Evolutionary conservation across 2,329 filamentous ascomycete genomes (phyloP).

Genomic region (Cytospora paraplurivora): DNA sequence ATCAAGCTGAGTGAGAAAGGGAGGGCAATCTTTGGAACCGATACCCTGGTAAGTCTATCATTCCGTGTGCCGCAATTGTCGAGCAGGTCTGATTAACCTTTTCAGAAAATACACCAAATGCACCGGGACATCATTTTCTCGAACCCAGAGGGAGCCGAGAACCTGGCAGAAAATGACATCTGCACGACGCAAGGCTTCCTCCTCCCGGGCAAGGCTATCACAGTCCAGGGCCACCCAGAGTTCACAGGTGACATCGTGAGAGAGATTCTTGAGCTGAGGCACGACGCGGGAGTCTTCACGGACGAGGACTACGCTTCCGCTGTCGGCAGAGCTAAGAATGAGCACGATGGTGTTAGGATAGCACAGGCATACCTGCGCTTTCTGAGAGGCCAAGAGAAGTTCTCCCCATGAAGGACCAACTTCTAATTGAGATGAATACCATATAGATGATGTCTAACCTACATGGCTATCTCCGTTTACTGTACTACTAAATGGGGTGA

Average conservation of each 20-base stretch:
- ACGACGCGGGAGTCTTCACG: constrained; percentile 67
- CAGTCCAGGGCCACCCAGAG: constrained; percentile 86
- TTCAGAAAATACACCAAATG: constrained; percentile 71
- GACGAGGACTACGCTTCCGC: constrained; percentile 71
- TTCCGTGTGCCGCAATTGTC: neutral
- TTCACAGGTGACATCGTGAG: constrained; percentile 72
- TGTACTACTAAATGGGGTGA: no score
- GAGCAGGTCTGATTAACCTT: neutral
- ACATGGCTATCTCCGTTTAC: no score
- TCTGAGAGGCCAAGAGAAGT: constrained; percentile 49
- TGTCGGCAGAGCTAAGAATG: constrained; percentile 62
- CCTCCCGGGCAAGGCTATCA: constrained; percentile 64
- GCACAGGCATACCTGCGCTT: constrained; percentile 77
- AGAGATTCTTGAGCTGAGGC: constrained; percentile 67
- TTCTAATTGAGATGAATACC: neutral
- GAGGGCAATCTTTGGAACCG: constrained; percentile 68
- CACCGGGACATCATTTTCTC: constrained; percentile 75
- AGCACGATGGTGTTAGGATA: constrained; percentile 80
- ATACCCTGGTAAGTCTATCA: constrained; percentile 53
- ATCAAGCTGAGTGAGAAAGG: constrained; percentile 70
- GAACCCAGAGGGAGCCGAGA: constrained; percentile 62
- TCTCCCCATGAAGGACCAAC: constrained; percentile 6
- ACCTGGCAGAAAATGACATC: constrained; percentile 64
- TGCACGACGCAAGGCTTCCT: constrained; percentile 85
- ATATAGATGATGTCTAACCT: no score